Conservation (phyloP, 805 yeast genomes). For the Kluyveromyces dobzhanskii region DNA sequence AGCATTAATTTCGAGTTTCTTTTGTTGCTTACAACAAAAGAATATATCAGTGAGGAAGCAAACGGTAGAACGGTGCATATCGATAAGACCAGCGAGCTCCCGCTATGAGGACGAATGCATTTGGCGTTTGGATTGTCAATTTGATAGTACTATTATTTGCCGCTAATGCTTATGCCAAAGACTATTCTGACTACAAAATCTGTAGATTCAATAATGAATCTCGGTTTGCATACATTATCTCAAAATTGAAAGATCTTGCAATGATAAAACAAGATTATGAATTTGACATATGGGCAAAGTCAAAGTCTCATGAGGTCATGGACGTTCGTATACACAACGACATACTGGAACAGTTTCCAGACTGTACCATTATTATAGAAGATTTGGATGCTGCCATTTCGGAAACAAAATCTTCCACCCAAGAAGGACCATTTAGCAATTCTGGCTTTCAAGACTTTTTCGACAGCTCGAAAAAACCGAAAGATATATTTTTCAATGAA, state of each 20-base stretch:
- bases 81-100: too few species aligned
- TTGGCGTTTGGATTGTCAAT: too few species aligned
- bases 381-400: constrained; percentile 50
- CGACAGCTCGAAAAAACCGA: constrained; percentile 10
- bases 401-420: constrained; percentile 35
- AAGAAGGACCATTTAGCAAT: not conserved
- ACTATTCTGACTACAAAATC: constrained; percentile 18
- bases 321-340: constrained; percentile 34
- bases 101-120: too few species aligned
- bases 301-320: constrained; percentile 29
- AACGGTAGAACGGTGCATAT: too few species aligned
- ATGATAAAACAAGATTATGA: constrained; percentile 5
- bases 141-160: too few species aligned
- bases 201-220: constrained; percentile 16
- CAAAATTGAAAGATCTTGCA: constrained; percentile 8
- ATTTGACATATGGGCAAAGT: constrained; percentile 44
- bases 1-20: too few species aligned
- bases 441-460: constrained; percentile 7
- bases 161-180: not conserved
- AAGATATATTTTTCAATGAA: constrained; percentile 59
- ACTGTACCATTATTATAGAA: constrained; percentile 38
- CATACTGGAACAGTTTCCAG: constrained; percentile 9
- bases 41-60: too few species aligned
- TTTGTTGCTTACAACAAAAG: too few species aligned
- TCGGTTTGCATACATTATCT: constrained; percentile 7